Percentiles rank a stretch among this genome's conserved stretches.
Conservation (phyloP, 2,329 filamentous ascomycete genomes). For the Eutypa lata region DNA sequence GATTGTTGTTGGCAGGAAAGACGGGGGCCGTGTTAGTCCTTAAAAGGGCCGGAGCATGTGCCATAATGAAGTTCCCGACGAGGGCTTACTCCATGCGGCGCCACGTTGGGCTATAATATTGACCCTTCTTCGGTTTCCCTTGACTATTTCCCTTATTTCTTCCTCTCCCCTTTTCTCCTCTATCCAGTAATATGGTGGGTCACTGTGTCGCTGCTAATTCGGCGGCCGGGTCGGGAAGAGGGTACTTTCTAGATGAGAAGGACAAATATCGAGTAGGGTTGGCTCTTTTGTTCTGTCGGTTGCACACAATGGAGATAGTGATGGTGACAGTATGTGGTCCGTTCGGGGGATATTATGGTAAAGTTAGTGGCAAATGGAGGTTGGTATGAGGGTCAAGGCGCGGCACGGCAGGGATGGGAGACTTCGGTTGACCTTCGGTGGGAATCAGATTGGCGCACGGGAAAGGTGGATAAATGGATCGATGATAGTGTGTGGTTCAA, state of each 20-base stretch:
- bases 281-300: background rate
- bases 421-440: background rate
- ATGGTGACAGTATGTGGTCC: background rate
- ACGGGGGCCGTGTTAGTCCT: slow-evolving; percentile 57
- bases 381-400: too few species aligned
- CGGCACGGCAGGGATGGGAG: background rate
- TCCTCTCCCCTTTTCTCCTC: background rate
- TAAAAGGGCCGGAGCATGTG: slow-evolving; percentile 54
- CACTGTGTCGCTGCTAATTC: background rate
- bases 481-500: too few species aligned
- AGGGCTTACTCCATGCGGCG: slow-evolving; percentile 11
- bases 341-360: background rate
- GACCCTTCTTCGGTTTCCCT: background rate
- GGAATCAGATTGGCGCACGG: background rate
- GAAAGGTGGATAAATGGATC: background rate
- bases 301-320: background rate
- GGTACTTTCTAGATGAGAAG: too few species aligned
- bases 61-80: slow-evolving; percentile 44
- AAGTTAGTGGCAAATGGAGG: background rate
- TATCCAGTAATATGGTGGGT: background rate
- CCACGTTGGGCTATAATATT: background rate
- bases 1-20: slow-evolving; percentile 47
- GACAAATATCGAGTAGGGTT: too few species aligned
- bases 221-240: too few species aligned
- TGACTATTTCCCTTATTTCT: background rate